A percentile compares a stretch with the other conserved stretches of the same genome.
Conservation (phyloP, 192 early-diverging fungal species). For the Backusella macrospora region DNA sequence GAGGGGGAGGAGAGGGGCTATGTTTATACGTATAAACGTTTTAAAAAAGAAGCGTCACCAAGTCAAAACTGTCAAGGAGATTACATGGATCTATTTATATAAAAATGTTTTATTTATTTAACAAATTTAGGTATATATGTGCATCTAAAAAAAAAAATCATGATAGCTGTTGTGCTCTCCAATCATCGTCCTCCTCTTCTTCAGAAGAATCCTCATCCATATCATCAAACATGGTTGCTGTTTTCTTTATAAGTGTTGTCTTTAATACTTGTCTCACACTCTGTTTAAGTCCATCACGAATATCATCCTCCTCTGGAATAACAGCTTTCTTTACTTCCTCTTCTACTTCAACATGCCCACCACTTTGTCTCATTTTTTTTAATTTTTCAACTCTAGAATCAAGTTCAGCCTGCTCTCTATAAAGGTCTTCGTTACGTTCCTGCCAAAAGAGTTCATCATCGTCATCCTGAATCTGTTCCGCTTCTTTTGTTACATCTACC, state of each 20-base stretch:
- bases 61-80: neutral
- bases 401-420: slow-evolving; percentile 32
- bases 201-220: slow-evolving; percentile 28
- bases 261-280: slow-evolving; percentile 36
- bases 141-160: neutral
- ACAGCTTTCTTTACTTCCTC: neutral
- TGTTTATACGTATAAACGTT: neutral
- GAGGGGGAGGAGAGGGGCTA: neutral
- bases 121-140: neutral
- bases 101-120: neutral
- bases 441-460: slow-evolving; percentile 40
- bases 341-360: neutral
- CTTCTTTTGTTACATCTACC: slow-evolving; percentile 24
- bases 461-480: slow-evolving; percentile 31
- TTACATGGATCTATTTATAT: no score
- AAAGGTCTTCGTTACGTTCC: slow-evolving; percentile 38
- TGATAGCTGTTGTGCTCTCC: slow-evolving; percentile 42
- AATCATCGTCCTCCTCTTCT: slow-evolving; percentile 31
- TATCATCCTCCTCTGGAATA: neutral
- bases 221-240: slow-evolving; percentile 33
- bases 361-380: slow-evolving; percentile 27
- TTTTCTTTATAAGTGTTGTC: slow-evolving; percentile 16
- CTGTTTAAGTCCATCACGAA: slow-evolving; percentile 24
- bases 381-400: slow-evolving; percentile 33
- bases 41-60: neutral